These are phyloP conservation scores for Nannochloris sp. DNA, from an alignment of 139 green algal species.

Conservation along the genomic window DNA sequence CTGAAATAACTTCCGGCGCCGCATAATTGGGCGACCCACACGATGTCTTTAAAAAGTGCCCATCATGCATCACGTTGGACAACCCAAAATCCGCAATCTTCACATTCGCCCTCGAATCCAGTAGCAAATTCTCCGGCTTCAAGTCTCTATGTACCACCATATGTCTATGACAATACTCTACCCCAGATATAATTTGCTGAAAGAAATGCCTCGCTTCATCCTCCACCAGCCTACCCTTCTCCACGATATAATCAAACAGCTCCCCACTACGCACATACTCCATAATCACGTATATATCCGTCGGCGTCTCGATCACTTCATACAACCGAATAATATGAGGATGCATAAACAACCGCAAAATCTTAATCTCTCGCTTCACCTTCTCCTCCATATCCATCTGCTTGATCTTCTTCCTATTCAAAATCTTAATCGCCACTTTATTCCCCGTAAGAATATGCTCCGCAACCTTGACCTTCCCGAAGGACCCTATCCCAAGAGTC, in stretches of 20 bases:
- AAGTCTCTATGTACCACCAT: constrained; percentile 88
- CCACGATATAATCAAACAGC: constrained; percentile 99
- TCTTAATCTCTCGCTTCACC: constrained; percentile 90
- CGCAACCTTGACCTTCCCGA: constrained; percentile 97
- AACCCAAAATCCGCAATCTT: constrained; percentile 98
- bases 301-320: constrained; percentile 93
- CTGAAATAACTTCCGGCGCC: constrained; percentile 95
- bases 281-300: constrained; percentile 99
- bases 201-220: constrained; percentile 98
- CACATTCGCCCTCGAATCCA: constrained; percentile 80
- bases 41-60: constrained; percentile 97
- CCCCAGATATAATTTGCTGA: constrained; percentile 92
- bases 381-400: constrained; percentile 99
- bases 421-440: constrained; percentile 99
- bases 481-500: constrained; percentile 97
- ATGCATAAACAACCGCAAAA: constrained; percentile 98
- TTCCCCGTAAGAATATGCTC: constrained; percentile 96
- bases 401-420: constrained; percentile 98
- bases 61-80: constrained; percentile 96
- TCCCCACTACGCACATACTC: constrained; percentile 96
- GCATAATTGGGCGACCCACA: constrained; percentile 98
- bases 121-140: constrained; percentile 97
- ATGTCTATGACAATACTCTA: constrained; percentile 97
- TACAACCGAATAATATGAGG: constrained; percentile 99
- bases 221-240: constrained; percentile 94